A percentile compares a stretch with the other conserved stretches of the same genome.
Conservation (phyloP, 1,284 basidiomycete species). For the Pyrrhoderma lamaoense region DNA sequence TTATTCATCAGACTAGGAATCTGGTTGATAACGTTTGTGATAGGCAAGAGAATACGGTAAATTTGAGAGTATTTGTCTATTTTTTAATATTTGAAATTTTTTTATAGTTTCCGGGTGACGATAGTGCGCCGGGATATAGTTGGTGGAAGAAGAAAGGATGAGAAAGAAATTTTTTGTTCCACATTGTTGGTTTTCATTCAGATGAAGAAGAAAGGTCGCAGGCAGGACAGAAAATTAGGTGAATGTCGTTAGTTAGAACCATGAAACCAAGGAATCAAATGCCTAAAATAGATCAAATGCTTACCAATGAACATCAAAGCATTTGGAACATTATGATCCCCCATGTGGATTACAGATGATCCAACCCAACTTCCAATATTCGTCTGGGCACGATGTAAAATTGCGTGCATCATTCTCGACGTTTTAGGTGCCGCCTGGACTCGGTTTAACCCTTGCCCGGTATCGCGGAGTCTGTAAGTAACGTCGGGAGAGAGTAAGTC, state of each 20-base stretch:
- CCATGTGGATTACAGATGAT: slow-evolving; percentile 48
- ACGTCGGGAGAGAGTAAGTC: slow-evolving; percentile 69
- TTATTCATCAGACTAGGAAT: slow-evolving; percentile 57
- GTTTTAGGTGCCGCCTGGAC: slow-evolving; percentile 79
- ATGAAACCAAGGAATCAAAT: no score
- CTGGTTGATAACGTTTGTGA: slow-evolving; percentile 69
- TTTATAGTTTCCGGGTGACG: no score
- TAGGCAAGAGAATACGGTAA: slow-evolving; percentile 76
- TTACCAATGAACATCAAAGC: slow-evolving; percentile 71
- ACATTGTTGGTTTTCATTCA: no score
- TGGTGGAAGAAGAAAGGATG: no score
- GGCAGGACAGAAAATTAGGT: not conserved
- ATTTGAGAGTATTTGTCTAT: slow-evolving; percentile 80
- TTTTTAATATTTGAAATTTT: no score
- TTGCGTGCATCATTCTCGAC: slow-evolving; percentile 75
- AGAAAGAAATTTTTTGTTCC: not conserved
- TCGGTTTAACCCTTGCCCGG: slow-evolving; percentile 76
- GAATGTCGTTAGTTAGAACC: no score
- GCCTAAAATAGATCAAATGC: slow-evolving; percentile 8
- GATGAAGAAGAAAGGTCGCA: no score
- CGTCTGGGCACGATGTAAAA: slow-evolving; percentile 70
- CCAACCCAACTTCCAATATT: slow-evolving; percentile 77
- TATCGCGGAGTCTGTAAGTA: slow-evolving; percentile 70
- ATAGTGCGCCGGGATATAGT: no score
- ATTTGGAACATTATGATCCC: slow-evolving; percentile 83